phyloP scores from a whole-genome alignment of 768 basidiomycete genomes.

The Obba rivulosa region DNA sequence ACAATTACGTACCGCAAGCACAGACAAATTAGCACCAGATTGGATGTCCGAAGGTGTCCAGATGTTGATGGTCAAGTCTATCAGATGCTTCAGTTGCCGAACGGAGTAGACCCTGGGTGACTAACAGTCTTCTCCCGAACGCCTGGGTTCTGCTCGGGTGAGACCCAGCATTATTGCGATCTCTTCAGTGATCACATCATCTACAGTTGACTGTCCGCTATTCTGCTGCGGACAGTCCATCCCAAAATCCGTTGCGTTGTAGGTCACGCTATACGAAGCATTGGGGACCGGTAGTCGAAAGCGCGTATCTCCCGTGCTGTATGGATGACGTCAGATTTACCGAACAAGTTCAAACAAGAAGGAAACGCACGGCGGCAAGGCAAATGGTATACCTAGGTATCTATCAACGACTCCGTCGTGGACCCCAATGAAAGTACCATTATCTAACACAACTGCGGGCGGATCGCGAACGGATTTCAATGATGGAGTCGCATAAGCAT shows the following conservation, averaged over 20 bases:
- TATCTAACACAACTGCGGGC: neutral
- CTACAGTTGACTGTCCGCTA: too few species aligned
- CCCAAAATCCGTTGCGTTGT: conserved; percentile 8
- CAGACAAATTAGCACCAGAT: conserved; percentile 40
- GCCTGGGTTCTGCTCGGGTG: too few species aligned
- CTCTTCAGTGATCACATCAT: too few species aligned
- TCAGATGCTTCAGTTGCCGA: too few species aligned
- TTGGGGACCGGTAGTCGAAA: conserved; percentile 11
- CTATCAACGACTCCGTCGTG: too few species aligned
- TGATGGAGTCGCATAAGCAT: too few species aligned
- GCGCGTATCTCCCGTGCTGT: conserved; percentile 7
- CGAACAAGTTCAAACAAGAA: too few species aligned
- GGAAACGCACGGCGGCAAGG: neutral
- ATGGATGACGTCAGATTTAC: neutral
- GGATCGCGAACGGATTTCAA: too few species aligned
- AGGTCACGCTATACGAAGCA: conserved; percentile 1
- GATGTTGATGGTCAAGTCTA: too few species aligned
- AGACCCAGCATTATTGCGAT: too few species aligned
- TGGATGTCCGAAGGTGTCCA: neutral
- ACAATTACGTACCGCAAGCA: conserved; percentile 40
- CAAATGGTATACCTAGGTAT: neutral
- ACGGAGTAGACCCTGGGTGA: too few species aligned
- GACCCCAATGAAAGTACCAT: neutral
- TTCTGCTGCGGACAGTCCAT: conserved; percentile 11
- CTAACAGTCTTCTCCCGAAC: too few species aligned